Evolutionary conservation across 306 rosid genomes (phyloP), one percentile per base, ranked within the genome.

Genomic region (Quercus ilex): DNA sequence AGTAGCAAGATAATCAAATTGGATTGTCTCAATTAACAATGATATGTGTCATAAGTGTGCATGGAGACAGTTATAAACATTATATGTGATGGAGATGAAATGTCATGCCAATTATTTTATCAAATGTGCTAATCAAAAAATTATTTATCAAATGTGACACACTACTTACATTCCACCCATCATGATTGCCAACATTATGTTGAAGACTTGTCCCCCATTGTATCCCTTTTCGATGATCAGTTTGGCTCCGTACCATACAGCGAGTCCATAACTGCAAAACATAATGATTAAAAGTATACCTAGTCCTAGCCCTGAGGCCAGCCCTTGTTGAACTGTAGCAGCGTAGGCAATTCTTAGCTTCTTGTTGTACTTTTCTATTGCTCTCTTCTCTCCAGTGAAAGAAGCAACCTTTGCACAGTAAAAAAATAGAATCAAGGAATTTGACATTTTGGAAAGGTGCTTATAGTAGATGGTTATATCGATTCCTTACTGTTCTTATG

Each of bases 181-280:
- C 99, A 95, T 89, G 65, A 95, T 73, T 17, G 96, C 83, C 43
- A 91, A 74, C 5, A 95, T 84, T 41, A 95, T 86, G 64, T 84
- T 90, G 21, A 92, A 73, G 77, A 95, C 91, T 11, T 77, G 82
- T 81, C 98, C 99, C 28, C 99, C 99, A 43, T 49, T 78, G 81
- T 90, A 92, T 57, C 94, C 98, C 46, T 69, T 79, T 30, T 89
- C 88, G 20, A 92, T 60, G 64, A 95, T 86, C 56, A 91, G 86
- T 81, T 85, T 89, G 80, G 96, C 87, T 62, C 99, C 99, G 63
- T 89, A 95, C 97, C 98, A 92, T 65, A 89, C 59, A 15, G 98
- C 94, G 41, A 95, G 96, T 59, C 88, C 97, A 49, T 95, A 92
- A 80, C 88, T 86, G 86, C 92, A 38, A 73, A 91, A 92, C 55